These are phyloP conservation scores for Hirschioporus abietinus DNA, from an alignment of 768 basidiomycete genomes.

Conservation along the genomic window DNA sequence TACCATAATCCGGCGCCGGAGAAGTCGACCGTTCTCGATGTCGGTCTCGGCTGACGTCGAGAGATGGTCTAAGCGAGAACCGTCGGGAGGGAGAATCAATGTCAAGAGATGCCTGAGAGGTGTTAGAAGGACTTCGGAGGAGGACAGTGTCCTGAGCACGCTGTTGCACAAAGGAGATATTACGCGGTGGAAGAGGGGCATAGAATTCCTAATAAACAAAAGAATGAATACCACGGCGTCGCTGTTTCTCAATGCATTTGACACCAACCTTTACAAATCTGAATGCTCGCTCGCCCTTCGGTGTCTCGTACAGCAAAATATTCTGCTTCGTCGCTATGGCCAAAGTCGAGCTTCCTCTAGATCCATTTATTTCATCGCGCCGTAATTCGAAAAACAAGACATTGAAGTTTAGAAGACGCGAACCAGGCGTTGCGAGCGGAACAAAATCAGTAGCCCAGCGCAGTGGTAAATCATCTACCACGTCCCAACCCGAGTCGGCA, in stretches of 20 bases:
- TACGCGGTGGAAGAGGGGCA: slow-evolving; percentile 64
- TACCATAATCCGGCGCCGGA: slow-evolving; percentile 40
- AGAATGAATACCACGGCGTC: not conserved
- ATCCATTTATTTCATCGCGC: slow-evolving; percentile 48
- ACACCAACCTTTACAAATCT: slow-evolving; percentile 67
- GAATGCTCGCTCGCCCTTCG: slow-evolving; percentile 77
- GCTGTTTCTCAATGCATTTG: not conserved
- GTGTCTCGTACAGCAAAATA: slow-evolving; percentile 76
- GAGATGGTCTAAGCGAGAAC: slow-evolving; percentile 27
- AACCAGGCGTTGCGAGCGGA: slow-evolving; percentile 63
- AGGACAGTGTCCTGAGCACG: slow-evolving; percentile 43
- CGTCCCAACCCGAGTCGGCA: slow-evolving; percentile 47
- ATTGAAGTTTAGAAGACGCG: slow-evolving; percentile 51
- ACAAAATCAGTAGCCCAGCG: slow-evolving; percentile 88
- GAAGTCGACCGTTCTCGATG: not conserved
- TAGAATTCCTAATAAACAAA: slow-evolving; percentile 67
- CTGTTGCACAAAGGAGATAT: slow-evolving; percentile 67
- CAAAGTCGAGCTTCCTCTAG: slow-evolving; percentile 47
- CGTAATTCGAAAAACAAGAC: slow-evolving; percentile 67
- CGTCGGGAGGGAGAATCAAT: slow-evolving; percentile 37
- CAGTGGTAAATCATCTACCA: slow-evolving; percentile 66
- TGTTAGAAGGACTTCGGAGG: slow-evolving; percentile 39
- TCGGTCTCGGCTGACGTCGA: slow-evolving; percentile 28
- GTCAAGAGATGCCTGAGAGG: slow-evolving; percentile 13
- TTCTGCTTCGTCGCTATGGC: slow-evolving; percentile 72